Conservation (phyloP, 176 grass and related monocot species). For the Pontederia paniculata region DNA sequence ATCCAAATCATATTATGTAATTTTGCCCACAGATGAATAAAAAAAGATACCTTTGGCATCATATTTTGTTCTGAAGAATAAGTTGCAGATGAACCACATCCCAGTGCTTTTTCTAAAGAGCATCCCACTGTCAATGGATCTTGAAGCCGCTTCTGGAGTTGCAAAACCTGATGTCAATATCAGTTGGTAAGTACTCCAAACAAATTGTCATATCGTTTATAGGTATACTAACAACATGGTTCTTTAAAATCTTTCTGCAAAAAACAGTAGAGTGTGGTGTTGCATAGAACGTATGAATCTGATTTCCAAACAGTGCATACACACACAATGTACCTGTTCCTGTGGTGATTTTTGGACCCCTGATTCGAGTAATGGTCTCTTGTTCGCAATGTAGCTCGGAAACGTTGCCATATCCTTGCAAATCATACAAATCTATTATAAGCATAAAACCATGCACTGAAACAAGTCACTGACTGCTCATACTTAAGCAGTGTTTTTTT, state of each 20-base stretch:
- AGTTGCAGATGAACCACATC: slow-evolving; percentile 36
- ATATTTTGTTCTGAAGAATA: slow-evolving; percentile 46
- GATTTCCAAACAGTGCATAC: background rate
- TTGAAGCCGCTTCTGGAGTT: slow-evolving; percentile 70
- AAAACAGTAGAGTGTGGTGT: too few species aligned
- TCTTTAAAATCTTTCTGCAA: background rate
- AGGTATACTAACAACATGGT: background rate
- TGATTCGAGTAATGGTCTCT: slow-evolving; percentile 27
- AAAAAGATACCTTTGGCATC: slow-evolving; percentile 61
- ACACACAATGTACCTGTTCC: slow-evolving; percentile 77
- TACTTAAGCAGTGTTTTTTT: too few species aligned
- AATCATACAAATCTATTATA: slow-evolving; percentile 21
- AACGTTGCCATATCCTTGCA: slow-evolving; percentile 40
- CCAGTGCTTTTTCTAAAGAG: slow-evolving; percentile 67
- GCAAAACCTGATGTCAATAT: slow-evolving; percentile 41
- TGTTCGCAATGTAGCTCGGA: slow-evolving; percentile 23
- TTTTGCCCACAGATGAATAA: background rate
- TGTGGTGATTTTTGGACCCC: slow-evolving; percentile 48
- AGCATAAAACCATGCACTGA: too few species aligned
- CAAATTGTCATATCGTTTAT: background rate
- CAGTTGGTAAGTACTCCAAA: background rate
- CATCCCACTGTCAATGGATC: slow-evolving; percentile 62
- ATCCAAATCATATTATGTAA: slow-evolving; percentile 4
- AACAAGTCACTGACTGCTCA: too few species aligned
- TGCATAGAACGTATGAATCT: background rate